These are phyloP conservation scores for Metschnikowia shivogae DNA, from an alignment of 805 yeast genomes.

Conservation along the genomic window DNA sequence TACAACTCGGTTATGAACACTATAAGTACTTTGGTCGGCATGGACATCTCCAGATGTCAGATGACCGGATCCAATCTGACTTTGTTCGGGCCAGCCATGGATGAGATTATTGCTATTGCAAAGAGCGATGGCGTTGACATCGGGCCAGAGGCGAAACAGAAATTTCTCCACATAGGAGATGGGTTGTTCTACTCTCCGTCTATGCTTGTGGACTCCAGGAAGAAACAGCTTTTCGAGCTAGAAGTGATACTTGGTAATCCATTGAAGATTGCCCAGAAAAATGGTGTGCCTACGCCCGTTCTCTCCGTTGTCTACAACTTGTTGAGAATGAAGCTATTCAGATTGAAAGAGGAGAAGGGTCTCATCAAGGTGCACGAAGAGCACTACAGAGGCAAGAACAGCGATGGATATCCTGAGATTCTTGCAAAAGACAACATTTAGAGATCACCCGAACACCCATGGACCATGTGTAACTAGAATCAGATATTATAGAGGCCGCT, in stretches of 20 bases:
- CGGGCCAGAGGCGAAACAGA: constrained; percentile 45
- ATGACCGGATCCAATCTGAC: constrained; percentile 29
- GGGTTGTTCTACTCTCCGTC: constrained; percentile 54
- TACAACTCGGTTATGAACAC: constrained; percentile 37
- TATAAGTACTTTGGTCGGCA: constrained; percentile 28
- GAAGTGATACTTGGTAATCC: constrained; percentile 68
- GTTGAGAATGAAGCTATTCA: constrained; percentile 57
- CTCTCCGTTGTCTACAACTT: constrained; percentile 55
- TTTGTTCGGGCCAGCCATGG: constrained; percentile 55
- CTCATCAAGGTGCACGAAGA: constrained; percentile 13
- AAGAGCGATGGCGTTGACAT: constrained; percentile 60
- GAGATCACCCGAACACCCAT: not conserved
- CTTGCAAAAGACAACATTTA: constrained; percentile 9
- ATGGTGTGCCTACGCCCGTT: constrained; percentile 46
- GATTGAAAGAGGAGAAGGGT: constrained; percentile 56
- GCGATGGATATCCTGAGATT: constrained; percentile 16
- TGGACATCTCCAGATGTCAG: constrained; percentile 36
- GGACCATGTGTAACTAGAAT: not conserved
- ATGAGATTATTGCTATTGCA: constrained; percentile 62
- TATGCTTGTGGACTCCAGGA: constrained; percentile 64
- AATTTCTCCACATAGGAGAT: constrained; percentile 48
- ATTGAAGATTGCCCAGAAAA: constrained; percentile 33
- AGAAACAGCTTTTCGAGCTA: constrained; percentile 65
- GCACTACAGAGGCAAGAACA: constrained; percentile 12
- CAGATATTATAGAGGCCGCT: not conserved